A percentile compares a stretch with the other conserved stretches of the same genome.
Evolutionary conservation across 2,329 filamentous ascomycete genomes (phyloP).

Genomic region (Beauveria asiatica): DNA sequence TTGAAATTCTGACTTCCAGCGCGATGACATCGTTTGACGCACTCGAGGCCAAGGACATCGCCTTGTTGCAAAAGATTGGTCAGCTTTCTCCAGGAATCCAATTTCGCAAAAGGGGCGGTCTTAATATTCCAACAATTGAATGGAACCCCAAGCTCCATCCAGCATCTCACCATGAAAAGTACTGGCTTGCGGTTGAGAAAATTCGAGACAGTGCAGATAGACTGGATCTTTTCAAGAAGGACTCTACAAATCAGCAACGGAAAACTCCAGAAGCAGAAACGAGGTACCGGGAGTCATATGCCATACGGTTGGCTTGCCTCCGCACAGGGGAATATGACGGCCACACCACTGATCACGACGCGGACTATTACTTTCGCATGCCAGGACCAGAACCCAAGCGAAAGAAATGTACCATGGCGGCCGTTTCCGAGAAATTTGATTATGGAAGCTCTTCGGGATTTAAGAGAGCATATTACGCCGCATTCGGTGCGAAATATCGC

Average conservation of each 20-base stretch:
- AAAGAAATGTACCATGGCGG: too few species aligned
- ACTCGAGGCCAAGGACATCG: neutral
- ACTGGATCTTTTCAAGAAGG: neutral
- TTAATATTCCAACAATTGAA: neutral
- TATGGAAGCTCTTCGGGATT: neutral
- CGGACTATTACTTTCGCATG: neutral
- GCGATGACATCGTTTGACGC: constrained; percentile 32
- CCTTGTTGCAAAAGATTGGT: neutral
- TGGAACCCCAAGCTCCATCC: neutral
- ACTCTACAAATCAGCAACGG: fast-evolving
- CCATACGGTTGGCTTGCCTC: neutral
- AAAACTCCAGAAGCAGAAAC: neutral
- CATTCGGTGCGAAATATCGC: neutral
- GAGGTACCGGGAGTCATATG: neutral
- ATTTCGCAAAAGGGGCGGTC: neutral
- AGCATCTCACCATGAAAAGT: neutral
- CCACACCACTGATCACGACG: neutral
- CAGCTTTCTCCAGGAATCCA: neutral
- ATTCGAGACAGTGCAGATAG: neutral
- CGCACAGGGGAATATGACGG: neutral
- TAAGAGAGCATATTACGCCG: neutral
- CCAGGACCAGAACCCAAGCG: neutral
- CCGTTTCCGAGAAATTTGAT: neutral
- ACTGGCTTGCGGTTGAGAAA: neutral
- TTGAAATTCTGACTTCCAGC: constrained; percentile 38